phyloP scores from a whole-genome alignment of 306 rosid genomes.

The Abrus precatorius region DNA sequence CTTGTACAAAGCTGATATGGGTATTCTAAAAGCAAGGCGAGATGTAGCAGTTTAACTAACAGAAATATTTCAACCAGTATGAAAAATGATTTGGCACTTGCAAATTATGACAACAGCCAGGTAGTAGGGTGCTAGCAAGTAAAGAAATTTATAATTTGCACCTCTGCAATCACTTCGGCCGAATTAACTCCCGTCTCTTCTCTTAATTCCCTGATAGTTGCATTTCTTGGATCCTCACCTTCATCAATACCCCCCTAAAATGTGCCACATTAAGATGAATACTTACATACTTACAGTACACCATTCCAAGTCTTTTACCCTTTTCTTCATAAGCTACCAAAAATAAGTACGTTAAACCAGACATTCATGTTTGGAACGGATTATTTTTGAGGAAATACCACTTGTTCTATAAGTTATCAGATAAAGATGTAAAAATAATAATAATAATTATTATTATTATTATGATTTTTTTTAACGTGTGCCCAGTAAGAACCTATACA shows the following conservation, averaged over 20 bases:
- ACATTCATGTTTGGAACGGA: no score
- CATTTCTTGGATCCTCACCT: constrained; percentile 84
- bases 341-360: no score
- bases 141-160: constrained; percentile 43
- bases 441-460: no score
- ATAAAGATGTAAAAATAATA: no score
- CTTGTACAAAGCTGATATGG: not conserved
- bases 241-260: constrained; percentile 89
- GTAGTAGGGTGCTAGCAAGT: constrained; percentile 6
- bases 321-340: no score
- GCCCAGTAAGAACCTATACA: no score
- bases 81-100: constrained; percentile 21
- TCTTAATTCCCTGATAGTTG: constrained; percentile 81
- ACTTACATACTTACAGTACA: constrained; percentile 23
- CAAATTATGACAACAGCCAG: not conserved
- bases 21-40: constrained; percentile 9
- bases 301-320: not conserved
- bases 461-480: no score
- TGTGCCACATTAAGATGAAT: constrained; percentile 22
- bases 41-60: constrained; percentile 2
- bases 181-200: constrained; percentile 94
- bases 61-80: not conserved
- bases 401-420: no score
- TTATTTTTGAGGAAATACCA: no score
- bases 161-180: constrained; percentile 86